phyloP scores from a whole-genome alignment of 2,329 filamentous ascomycete species.

The Verticillium zaregamsianum region DNA sequence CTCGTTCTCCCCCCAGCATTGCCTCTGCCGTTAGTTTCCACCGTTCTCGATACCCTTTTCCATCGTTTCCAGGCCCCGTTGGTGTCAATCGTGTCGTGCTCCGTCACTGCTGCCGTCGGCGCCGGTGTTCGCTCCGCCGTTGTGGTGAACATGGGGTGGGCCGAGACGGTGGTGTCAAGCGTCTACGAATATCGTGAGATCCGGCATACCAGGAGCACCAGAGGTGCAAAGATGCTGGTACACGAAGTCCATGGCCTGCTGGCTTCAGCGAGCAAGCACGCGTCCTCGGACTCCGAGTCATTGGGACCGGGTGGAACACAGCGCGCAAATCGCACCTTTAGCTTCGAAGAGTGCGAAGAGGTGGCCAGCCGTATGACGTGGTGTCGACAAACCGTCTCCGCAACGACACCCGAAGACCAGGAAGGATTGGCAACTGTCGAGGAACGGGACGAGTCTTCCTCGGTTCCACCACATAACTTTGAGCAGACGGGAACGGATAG shows the following conservation, averaged over 20 bases:
- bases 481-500: constrained; percentile 26
- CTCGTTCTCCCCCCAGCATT: constrained; percentile 74
- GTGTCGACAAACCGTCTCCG: constrained; percentile 47
- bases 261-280: constrained; percentile 30
- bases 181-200: constrained; percentile 91
- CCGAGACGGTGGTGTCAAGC: constrained; percentile 79
- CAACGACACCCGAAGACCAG: constrained; percentile 18
- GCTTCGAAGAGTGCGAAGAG: constrained; percentile 80
- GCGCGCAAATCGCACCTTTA: constrained; percentile 13
- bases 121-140: constrained; percentile 84
- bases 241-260: constrained; percentile 65
- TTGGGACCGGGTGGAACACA: background rate
- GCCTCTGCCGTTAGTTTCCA: constrained; percentile 73
- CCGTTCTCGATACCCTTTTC: constrained; percentile 74
- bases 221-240: constrained; percentile 70
- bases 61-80: constrained; percentile 73
- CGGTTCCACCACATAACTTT: constrained; percentile 23
- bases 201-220: constrained; percentile 61
- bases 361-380: constrained; percentile 71
- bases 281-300: background rate
- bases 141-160: constrained; percentile 89
- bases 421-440: constrained; percentile 46
- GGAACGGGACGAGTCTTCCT: constrained; percentile 47
- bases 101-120: constrained; percentile 69
- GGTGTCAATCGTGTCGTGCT: constrained; percentile 74